These are phyloP conservation scores for Sisymbrium irio DNA, from an alignment of 345 rosid species.

Conservation along the genomic window DNA sequence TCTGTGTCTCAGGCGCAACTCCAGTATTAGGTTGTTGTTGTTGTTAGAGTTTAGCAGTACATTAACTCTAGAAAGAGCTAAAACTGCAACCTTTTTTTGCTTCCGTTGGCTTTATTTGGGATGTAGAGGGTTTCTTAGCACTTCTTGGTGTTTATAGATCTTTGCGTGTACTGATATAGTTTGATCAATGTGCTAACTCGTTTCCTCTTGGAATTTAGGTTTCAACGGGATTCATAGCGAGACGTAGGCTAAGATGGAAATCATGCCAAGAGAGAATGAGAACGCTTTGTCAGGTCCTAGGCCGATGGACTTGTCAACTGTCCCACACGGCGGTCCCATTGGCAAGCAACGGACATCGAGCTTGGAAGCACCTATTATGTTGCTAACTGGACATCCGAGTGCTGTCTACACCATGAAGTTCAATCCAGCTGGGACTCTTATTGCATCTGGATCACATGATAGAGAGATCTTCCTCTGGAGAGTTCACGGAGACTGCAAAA, in stretches of 20 bases:
- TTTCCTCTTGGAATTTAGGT: constrained; percentile 7
- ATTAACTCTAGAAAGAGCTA: not conserved
- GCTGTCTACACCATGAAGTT: constrained; percentile 88
- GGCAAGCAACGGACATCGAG: constrained; percentile 70
- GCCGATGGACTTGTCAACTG: constrained; percentile 92
- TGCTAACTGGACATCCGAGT: constrained; percentile 82
- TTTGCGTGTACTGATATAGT: not conserved
- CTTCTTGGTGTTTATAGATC: not conserved
- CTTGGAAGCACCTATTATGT: constrained; percentile 91
- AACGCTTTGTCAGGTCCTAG: constrained; percentile 67
- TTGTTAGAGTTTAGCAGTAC: not conserved
- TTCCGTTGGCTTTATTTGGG: not conserved
- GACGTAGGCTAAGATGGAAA: constrained; percentile 48
- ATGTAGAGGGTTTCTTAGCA: not conserved
- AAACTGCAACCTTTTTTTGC: not conserved
- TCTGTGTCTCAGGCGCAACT: not conserved
- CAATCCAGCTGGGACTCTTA: constrained; percentile 76
- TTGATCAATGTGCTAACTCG: not conserved
- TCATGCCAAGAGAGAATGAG: constrained; percentile 56
- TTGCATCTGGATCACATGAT: constrained; percentile 97
- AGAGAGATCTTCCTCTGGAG: constrained; percentile 89
- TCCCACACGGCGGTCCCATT: constrained; percentile 42
- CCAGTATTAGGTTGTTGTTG: not conserved
- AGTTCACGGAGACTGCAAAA: constrained; percentile 91
- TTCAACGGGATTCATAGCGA: not conserved